Base-by-base conservation (phyloP, 495 filamentous ascomycete species). In the Cetradonia linearis region DNA sequence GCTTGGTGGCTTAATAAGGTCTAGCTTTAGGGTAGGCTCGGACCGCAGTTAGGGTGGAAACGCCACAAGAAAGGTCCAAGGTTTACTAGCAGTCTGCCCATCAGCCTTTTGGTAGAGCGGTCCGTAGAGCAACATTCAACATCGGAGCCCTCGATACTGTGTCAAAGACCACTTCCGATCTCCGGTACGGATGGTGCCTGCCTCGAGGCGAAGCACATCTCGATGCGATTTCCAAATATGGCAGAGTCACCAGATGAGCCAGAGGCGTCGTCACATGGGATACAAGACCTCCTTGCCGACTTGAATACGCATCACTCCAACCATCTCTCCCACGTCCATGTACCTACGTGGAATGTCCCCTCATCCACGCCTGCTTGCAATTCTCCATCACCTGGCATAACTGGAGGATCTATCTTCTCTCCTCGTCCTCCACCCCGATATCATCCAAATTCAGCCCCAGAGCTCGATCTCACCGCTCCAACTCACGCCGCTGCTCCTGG, bases 331-430 rank as follows among this genome's bases (percentile, higher is more conserved):
- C 36, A 60, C 54, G 28, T 52, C 25, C 62, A 59, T 18, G 18
- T 61, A 1, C 66, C 64, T 37, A 63, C 66, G n/a, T 68, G 66
- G 66, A 56, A 57, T 8, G 66, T 68, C 40, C 64, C 66, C 33
- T 55, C 62, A 7, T 53, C 64, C 7, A 50, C 40, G 3, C 60
- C 63, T 31, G 40, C 63, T 34, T 59, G 60, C 25, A 57, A 54
- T 49, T 61, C 65, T 40, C 63, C 62, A 23, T 62, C 64, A 18
- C 59, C 65, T 28, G 23, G 55, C 23, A 34, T 56, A 53, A 23
- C 59, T 36, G 66, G 66, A 25, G 64, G 20, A 31, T 62, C 64
- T 53, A 66, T 68, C 38, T 68, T 66, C 60, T 62, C 66, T 37
- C 66, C 58, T 34, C 56, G 66, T 18, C 55, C 62, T 13, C 53